Percentiles rank a stretch among this genome's conserved stretches.
phyloP scores from a whole-genome alignment of 2,329 filamentous ascomycete genomes.

The Pseudogymnoascus sp. region DNA sequence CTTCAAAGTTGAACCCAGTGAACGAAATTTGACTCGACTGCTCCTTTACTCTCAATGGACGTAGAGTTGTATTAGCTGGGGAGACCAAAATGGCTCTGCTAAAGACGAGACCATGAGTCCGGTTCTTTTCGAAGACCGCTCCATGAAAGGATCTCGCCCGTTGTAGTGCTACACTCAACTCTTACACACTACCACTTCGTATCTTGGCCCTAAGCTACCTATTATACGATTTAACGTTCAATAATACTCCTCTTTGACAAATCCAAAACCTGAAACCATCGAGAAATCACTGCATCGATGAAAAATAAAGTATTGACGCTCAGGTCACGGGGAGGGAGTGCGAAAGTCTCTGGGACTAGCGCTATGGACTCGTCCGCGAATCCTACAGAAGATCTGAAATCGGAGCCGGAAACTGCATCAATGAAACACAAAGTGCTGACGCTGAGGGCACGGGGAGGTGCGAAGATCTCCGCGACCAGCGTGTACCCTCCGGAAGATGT shows the following conservation, averaged over 20 bases:
- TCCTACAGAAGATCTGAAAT: conserved; percentile 22
- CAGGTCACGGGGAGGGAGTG: conserved; percentile 3
- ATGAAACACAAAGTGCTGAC: conserved; percentile 3
- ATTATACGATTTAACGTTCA: background rate
- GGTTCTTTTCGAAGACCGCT: conserved; percentile 23
- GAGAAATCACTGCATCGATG: conserved; percentile 1
- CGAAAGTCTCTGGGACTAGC: background rate
- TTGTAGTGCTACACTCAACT: conserved; percentile 24
- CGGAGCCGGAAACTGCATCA: background rate
- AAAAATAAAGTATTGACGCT: background rate
- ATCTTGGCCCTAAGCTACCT: conserved; percentile 7
- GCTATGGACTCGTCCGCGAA: conserved; percentile 20
- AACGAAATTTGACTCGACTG: conserved; percentile 52
- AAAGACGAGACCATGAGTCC: conserved; percentile 30
- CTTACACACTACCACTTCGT: conserved; percentile 3
- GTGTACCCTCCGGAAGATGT: background rate
- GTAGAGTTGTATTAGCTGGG: conserved; percentile 47
- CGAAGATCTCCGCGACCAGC: background rate
- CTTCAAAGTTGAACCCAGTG: conserved; percentile 49
- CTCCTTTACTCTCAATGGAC: conserved; percentile 38
- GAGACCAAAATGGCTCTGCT: conserved; percentile 35
- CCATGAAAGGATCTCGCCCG: conserved; percentile 26
- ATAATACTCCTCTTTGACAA: conserved; percentile 7
- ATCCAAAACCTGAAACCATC: background rate
- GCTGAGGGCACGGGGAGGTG: background rate